Evolutionary conservation across 2,329 filamentous ascomycete species (phyloP).

Genomic region (Colletotrichum graminicola): DNA sequence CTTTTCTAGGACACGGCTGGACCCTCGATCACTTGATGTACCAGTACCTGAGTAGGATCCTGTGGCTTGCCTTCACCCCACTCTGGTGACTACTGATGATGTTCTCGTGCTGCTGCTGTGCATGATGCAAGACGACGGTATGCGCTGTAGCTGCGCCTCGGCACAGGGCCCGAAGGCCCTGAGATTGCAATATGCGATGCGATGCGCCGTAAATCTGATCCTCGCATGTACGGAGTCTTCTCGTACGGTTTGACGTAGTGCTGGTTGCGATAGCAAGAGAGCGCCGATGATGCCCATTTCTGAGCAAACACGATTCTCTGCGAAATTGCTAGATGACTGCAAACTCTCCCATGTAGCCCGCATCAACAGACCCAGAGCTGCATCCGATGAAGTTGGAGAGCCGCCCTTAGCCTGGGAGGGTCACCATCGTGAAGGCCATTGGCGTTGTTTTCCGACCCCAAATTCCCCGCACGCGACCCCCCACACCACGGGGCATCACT

Average conservation of each 20-base stretch:
- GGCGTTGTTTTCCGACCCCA: conserved; percentile 13
- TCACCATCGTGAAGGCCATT: background rate
- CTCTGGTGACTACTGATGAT: conserved; percentile 9
- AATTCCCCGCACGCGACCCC: conserved; percentile 33
- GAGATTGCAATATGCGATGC: conserved; percentile 11
- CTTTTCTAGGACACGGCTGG: background rate
- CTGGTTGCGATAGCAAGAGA: background rate
- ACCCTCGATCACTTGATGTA: conserved; percentile 22
- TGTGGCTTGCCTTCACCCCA: conserved; percentile 30
- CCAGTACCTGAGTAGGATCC: conserved; percentile 27
- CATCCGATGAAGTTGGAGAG: conserved; percentile 7
- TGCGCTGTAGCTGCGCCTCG: conserved; percentile 17
- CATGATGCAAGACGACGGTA: conserved; percentile 27
- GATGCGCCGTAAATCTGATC: conserved; percentile 5
- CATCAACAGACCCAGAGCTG: background rate
- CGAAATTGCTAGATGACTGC: background rate
- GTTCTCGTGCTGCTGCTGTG: conserved; percentile 31
- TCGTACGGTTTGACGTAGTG: background rate
- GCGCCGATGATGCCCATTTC: background rate
- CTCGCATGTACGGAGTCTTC: background rate
- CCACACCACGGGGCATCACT: background rate
- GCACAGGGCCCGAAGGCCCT: conserved; percentile 9
- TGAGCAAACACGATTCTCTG: background rate
- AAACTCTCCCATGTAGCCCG: too few species aligned
- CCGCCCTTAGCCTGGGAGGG: background rate